Evolutionary conservation across 1,284 basidiomycete genomes (phyloP), one percentile per base, ranked within the genome.

Genomic region (Ceratobasidium sp.): DNA sequence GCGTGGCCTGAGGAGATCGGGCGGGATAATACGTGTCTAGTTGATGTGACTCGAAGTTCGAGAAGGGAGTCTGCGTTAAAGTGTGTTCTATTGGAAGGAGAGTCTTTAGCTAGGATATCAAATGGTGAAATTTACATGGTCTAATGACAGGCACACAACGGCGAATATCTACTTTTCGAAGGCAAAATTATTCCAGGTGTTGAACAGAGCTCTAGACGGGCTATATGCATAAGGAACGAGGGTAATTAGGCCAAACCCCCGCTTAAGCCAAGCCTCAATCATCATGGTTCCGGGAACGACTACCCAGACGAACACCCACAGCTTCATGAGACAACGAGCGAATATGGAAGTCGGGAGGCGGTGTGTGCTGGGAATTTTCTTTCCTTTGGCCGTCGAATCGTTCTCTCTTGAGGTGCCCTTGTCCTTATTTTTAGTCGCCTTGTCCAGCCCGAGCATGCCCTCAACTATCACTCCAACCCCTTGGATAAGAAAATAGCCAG

Each of bases 401-500:
- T 23, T 42, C 3, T 9, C 58, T n/a, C 38, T 49, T 33, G 16
- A 7, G 56, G 18, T 9, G n/a, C 49, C 23, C 4, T 21, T 28
- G 33, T 54, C 2, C 9, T 49, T 49, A n/a, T 49, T 11, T 30
- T 46, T 63, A 6, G 46, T 23, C 28, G 21, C 12, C 36, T 59
- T 2, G 21, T 42, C 56, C 30, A 59, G n/a, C 16, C 56, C 56
- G 30, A 59, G 56, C 18, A 42, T 36, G 23, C 38, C 77, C 77
- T 90, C 89, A 28, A 86, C 66, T 2, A 84, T 56, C 11, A 85
- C 75, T 0, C 86, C 87, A 0, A 86, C 76, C 2, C 84, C 87
- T 74, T 84, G 86, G 75, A 86, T 77, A 53, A 88, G 40, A 77
- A 90, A 90, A 77, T 85, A 89, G 2, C 84, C 84, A 2, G 80